These are phyloP conservation scores for Sextonia rubra DNA, from an alignment of 164 flowering plant genomes.

Conservation along the genomic window DNA sequence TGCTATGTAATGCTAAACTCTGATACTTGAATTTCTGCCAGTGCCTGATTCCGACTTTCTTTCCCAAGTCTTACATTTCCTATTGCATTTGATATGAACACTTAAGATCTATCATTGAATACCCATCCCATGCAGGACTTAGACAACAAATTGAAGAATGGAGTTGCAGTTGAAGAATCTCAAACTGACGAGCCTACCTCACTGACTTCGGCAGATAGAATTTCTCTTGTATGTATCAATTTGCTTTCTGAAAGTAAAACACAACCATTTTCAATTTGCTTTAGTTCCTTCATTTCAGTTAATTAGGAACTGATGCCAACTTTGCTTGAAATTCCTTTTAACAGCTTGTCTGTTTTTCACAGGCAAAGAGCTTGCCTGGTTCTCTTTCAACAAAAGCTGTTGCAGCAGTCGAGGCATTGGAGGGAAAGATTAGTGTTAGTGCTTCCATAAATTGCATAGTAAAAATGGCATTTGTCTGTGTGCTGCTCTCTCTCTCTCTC, in stretches of 20 bases:
- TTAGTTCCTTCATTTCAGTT: neutral
- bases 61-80: neutral
- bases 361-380: constrained; percentile 80
- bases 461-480: no score
- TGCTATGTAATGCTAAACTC: no score
- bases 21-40: no score
- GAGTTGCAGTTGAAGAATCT: constrained; percentile 63
- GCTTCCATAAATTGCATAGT: neutral
- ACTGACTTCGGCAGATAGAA: constrained; percentile 60
- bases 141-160: constrained; percentile 79
- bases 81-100: no score
- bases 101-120: neutral
- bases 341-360: constrained; percentile 7
- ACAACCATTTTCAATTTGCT: constrained; percentile 2
- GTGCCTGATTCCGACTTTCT: no score
- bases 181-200: constrained; percentile 40
- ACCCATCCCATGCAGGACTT: constrained; percentile 46
- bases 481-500: no score
- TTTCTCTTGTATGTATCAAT: constrained; percentile 52
- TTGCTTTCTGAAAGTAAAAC: constrained; percentile 5
- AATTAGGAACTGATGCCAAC: neutral
- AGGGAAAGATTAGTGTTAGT: constrained; percentile 83
- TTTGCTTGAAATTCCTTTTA: neutral
- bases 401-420: constrained; percentile 71
- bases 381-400: constrained; percentile 63